Evolutionary conservation across 768 basidiomycete genomes (phyloP), one percentile per base, ranked within the genome.

Genomic region (Kwoniella dejecticola): DNA sequence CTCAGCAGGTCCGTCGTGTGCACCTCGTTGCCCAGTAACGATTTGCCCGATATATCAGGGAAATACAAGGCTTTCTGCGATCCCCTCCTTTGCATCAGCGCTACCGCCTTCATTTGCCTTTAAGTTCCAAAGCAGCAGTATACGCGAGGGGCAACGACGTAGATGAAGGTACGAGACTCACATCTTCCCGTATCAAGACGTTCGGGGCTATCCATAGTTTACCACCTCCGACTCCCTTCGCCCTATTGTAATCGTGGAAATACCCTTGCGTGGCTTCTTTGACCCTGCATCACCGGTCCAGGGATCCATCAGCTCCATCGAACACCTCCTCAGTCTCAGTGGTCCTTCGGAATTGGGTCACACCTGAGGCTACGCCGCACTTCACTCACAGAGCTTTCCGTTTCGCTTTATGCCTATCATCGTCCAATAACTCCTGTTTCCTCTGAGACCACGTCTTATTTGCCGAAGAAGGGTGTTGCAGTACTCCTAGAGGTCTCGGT

Each of bases 201-300:
- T 84, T 86, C 1, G 93, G 94, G 11, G 92, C 93, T 52, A 92
- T 85, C 92, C 91, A 98, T 8, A 89, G 88, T 81, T 98, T 98
- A 15, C 95, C 95, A 15, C 91, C 93, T 68, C 91, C 85, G 11
- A 65, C 69, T 42, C 83, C 83, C 52, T 88, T 82, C 1, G 90
- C 88, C 74, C 87, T 86, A 70, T 90, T 89, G 40, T 87, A 82
- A 75, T 97, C 95, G 53, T 89, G 83, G 71, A 91, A 97, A 79
- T 97, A 95, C 0, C 92, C 91, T 72, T 87, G 89, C 12, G 85
- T 84, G 0, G 83, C 85, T 74, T 87, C 83, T 62, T 85, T 82
- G 60, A 87, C 81, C 40, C 87, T 88, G 44, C 24, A 23, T 17
- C 29, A 33, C 13, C n/a, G 24, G n/a, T 17, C 8, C 1, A 36